phyloP scores from a whole-genome alignment of 768 basidiomycete species.

The Lentinula sp. region DNA sequence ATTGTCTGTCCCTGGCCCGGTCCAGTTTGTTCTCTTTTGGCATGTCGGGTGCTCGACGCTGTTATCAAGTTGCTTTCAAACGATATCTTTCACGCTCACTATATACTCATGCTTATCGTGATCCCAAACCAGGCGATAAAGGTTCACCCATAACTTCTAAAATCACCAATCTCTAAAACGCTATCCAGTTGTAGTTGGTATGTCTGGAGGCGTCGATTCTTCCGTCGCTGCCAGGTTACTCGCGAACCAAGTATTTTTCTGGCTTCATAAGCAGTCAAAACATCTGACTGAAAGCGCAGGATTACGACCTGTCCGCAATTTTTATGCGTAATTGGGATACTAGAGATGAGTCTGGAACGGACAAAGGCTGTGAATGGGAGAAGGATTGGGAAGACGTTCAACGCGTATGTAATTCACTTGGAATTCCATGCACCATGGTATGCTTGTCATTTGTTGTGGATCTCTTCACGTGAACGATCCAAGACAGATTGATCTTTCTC shows the following conservation, averaged over 20 bases:
- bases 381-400: conserved; percentile 92
- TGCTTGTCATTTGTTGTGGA: conserved; percentile 10
- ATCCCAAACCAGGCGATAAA: conserved; percentile 3
- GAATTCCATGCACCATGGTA: conserved; percentile 73
- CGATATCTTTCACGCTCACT: background rate
- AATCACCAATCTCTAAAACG: background rate
- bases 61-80: background rate
- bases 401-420: conserved; percentile 65
- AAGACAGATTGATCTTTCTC: conserved; percentile 74
- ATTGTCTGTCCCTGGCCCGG: background rate
- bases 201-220: conserved; percentile 96
- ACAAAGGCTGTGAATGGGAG: conserved; percentile 93
- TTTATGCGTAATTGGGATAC: conserved; percentile 98
- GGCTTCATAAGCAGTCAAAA: background rate
- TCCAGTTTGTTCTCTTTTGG: background rate
- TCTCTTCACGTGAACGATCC: background rate
- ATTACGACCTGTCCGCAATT: conserved; percentile 78
- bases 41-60: background rate
- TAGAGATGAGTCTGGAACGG: conserved; percentile 71
- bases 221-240: conserved; percentile 81
- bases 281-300: conserved; percentile 30
- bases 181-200: conserved; percentile 73
- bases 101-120: background rate
- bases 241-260: conserved; percentile 47
- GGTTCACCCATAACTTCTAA: background rate